Evolutionary conservation across 1,284 basidiomycete species (phyloP).

Genomic region (Trichosporon faecale): DNA sequence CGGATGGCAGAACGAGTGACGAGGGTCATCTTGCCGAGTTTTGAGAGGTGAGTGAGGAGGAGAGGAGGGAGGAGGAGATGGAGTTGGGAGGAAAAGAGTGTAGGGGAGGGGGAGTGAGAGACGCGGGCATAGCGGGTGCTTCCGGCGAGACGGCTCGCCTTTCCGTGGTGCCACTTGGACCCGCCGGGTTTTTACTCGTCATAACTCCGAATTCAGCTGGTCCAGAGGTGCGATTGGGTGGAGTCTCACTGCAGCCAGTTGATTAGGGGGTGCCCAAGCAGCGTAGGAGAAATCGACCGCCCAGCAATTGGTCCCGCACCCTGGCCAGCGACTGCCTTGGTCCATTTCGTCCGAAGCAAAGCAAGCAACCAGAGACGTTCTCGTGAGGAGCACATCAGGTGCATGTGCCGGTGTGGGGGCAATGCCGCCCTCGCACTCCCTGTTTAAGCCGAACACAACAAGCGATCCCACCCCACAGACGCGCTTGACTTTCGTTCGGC

Average conservation of each 20-base stretch:
- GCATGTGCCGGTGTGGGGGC: not conserved
- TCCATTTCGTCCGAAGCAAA: slow-evolving; percentile 1
- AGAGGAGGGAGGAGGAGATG: slow-evolving; percentile 19
- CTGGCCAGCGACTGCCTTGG: not conserved
- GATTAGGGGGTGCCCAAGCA: not conserved
- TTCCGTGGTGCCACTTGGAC: not conserved
- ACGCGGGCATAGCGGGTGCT: slow-evolving; percentile 8
- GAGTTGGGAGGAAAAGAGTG: slow-evolving; percentile 10
- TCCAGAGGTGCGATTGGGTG: slow-evolving; percentile 6
- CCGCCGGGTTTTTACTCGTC: slow-evolving; percentile 16
- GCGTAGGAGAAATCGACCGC: slow-evolving; percentile 6
- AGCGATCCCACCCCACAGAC: no score
- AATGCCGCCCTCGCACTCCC: not conserved
- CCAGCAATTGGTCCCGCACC: not conserved
- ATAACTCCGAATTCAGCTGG: not conserved
- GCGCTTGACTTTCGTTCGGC: no score
- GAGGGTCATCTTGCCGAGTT: slow-evolving; percentile 45
- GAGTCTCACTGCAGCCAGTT: not conserved
- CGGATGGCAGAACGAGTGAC: slow-evolving; percentile 51
- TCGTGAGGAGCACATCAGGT: not conserved
- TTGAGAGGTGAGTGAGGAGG: slow-evolving; percentile 24
- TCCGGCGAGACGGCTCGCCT: slow-evolving; percentile 1
- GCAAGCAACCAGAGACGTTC: not conserved
- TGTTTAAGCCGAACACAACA: no score
- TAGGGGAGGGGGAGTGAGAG: slow-evolving; percentile 9